phyloP scores from a whole-genome alignment of 2,329 filamentous ascomycete species.

The Ophiocordyceps camponoti-saundersi region DNA sequence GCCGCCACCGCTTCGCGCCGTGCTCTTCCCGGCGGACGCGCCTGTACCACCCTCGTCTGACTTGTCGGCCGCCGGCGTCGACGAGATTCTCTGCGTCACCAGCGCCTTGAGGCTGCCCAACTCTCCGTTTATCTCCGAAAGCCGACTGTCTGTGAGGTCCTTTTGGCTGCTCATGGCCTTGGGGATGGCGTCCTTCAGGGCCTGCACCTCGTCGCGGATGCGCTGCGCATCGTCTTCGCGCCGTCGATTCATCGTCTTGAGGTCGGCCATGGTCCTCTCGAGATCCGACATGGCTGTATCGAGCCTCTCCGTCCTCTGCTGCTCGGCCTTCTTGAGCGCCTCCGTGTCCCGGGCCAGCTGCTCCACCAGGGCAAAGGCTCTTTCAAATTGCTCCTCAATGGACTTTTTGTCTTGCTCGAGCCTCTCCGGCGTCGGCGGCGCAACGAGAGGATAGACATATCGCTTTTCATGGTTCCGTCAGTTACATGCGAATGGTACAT shows the following conservation, averaged over 20 bases:
- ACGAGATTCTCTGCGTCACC: slow-evolving; percentile 46
- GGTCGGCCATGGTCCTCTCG: slow-evolving; percentile 62
- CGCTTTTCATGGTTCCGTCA: slow-evolving; percentile 33
- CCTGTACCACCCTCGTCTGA: slow-evolving; percentile 8
- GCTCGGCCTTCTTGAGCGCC: slow-evolving; percentile 71
- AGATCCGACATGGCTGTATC: slow-evolving; percentile 71
- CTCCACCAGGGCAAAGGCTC: slow-evolving; percentile 79
- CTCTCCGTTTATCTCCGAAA: slow-evolving; percentile 75
- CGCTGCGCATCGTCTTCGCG: slow-evolving; percentile 78
- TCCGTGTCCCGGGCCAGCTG: slow-evolving; percentile 85
- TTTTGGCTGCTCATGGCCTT: slow-evolving; percentile 80
- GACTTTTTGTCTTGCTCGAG: slow-evolving; percentile 85
- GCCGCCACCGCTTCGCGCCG: slow-evolving; percentile 10
- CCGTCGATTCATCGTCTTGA: slow-evolving; percentile 66
- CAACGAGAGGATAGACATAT: slow-evolving; percentile 80
- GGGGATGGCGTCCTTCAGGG: slow-evolving; percentile 70
- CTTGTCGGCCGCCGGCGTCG: slow-evolving; percentile 8
- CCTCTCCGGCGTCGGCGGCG: slow-evolving; percentile 84
- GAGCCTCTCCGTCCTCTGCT: slow-evolving; percentile 65
- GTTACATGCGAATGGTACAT: background rate
- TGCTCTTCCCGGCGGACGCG: slow-evolving; percentile 18
- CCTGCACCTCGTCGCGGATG: slow-evolving; percentile 71
- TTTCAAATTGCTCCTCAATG: slow-evolving; percentile 86
- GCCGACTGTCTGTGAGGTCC: slow-evolving; percentile 59
- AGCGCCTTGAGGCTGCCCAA: slow-evolving; percentile 85